Evolutionary conservation across 2,329 filamentous ascomycete genomes (phyloP), one percentile per base, ranked within the genome.

Genomic region (Aspergillus oerlinghausenensis): DNA sequence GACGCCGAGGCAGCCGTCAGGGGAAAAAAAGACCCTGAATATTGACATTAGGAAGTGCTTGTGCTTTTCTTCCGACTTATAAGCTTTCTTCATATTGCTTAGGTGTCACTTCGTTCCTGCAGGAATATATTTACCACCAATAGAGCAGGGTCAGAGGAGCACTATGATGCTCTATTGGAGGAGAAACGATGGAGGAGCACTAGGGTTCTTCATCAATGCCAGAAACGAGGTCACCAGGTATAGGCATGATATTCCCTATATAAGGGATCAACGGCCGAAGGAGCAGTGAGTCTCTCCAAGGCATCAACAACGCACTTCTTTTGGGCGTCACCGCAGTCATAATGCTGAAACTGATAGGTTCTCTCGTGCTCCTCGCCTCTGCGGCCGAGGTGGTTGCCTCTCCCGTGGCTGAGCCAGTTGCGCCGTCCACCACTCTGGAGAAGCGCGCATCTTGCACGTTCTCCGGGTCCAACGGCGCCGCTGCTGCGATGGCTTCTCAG

Each of bases 401-500:
- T 3, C 32, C 32, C 14, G 14, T 17, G 14, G 32, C 32, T 5
- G 32, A 38, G 32, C 14, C 32, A 38, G 14, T 38, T 38, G 14
- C 32, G 14, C 60, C 6, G 40, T 42, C 2, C 19, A 51, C 2
- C 42, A 55, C 14, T 17, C 53, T 60, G 3, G 50, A 52, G 51
- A 49, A 49, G 23, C 56, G 56, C 19, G 58, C 62, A 9, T 63
- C 59, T 25, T 73, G 71, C 55, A 70, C 67, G 17, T 73, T 73
- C 60, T 69, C 67, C 21, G 32, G 32, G 14, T 17, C 32, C 32
- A 38, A 2, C 14, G 32, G 32, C 5, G 65, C 66, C 11, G 61
- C 67, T 29, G 60, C 63, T 14, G 66, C 65, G 28, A 70, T 61
- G 55, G 65, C 64, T 52, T 63, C 64, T 14, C 54, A 53, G 23